Base-by-base conservation (phyloP, 148 eudicot genomes). In the Bassia scoparia region DNA sequence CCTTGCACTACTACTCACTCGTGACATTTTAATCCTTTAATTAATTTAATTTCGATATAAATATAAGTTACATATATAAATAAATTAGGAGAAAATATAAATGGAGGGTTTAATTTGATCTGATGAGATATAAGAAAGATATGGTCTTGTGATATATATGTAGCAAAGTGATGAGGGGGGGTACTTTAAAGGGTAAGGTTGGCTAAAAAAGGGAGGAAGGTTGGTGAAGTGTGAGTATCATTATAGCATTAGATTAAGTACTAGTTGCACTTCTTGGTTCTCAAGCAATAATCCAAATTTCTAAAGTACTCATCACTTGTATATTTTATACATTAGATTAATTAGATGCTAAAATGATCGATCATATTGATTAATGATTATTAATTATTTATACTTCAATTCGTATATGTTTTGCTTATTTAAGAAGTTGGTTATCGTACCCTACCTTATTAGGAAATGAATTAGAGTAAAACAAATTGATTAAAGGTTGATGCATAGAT, bases 161-260 rank as follows among this genome's bases (percentile, higher is more conserved):
- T n/a, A n/a, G n/a, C n/a, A n/a, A n/a, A n/a, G n/a, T n/a, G n/a
- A n/a, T n/a, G n/a, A n/a, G n/a, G n/a, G 72, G 61, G 5, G 26
- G 43, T 56, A n/a, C 75, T 75, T 80, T 61, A 77, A 77, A 77
- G 43, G n/a, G n/a, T n/a, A 75, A 75, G 46, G 21, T 53, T 37
- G 55, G 68, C 23, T 24, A 38, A 5, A 26, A 21, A 41, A 41
- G 46, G n/a, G n/a, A n/a, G n/a, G 44, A 74, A 74, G 86, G 91
- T 86, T 77, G 94, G 89, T 83, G 79, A 78, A 81, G 79, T 79
- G 90, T 83, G 81, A 79, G 75, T 79, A 70, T 87, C 84, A n/a
- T n/a, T n/a, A 5, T 55, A 54, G 41, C 31, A 58, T 69, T 69
- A 62, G 74, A 78, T 10, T 66, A 74, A 15, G 26, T 44, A 38